Percentiles rank a stretch among this genome's conserved stretches.
These are phyloP conservation scores for Naganishia sp. DNA, from an alignment of 1,284 basidiomycete species.

Conservation along the genomic window DNA sequence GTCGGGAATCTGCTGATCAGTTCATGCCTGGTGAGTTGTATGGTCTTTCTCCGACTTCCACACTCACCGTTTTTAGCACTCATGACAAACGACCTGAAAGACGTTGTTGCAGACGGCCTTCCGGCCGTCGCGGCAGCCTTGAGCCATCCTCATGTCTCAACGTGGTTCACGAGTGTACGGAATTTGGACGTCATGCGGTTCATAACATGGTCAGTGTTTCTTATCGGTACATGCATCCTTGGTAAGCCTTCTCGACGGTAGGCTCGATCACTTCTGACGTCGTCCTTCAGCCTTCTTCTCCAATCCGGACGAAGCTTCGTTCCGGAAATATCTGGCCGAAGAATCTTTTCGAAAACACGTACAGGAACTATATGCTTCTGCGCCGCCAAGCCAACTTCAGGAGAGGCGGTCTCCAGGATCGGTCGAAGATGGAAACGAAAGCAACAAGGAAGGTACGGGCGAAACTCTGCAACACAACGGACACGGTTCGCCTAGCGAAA, in stretches of 20 bases:
- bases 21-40: slow-evolving; percentile 20
- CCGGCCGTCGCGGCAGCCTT: slow-evolving; percentile 23
- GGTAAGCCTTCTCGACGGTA: not conserved
- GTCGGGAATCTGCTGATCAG: slow-evolving; percentile 7
- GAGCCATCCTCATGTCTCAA: slow-evolving; percentile 4
- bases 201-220: slow-evolving; percentile 21
- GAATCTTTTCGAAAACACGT: slow-evolving; percentile 92
- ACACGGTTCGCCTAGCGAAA: slow-evolving; percentile 37
- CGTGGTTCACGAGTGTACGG: slow-evolving; percentile 15
- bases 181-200: slow-evolving; percentile 23
- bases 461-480: slow-evolving; percentile 1
- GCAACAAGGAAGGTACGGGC: slow-evolving; percentile 9
- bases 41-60: not conserved
- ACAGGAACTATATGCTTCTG: slow-evolving; percentile 72
- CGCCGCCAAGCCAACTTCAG: slow-evolving; percentile 57
- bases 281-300: slow-evolving; percentile 75
- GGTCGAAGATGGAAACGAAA: slow-evolving; percentile 34
- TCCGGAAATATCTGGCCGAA: slow-evolving; percentile 90
- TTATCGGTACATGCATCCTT: slow-evolving; percentile 22
- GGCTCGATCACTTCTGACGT: not conserved
- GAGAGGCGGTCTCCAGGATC: slow-evolving; percentile 51
- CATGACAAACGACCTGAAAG: slow-evolving; percentile 23
- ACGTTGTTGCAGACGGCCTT: slow-evolving; percentile 24
- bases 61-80: slow-evolving; percentile 3
- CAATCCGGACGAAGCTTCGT: slow-evolving; percentile 87